Base-by-base conservation (phyloP, 495 filamentous ascomycete genomes). In the Neurospora africana region DNA sequence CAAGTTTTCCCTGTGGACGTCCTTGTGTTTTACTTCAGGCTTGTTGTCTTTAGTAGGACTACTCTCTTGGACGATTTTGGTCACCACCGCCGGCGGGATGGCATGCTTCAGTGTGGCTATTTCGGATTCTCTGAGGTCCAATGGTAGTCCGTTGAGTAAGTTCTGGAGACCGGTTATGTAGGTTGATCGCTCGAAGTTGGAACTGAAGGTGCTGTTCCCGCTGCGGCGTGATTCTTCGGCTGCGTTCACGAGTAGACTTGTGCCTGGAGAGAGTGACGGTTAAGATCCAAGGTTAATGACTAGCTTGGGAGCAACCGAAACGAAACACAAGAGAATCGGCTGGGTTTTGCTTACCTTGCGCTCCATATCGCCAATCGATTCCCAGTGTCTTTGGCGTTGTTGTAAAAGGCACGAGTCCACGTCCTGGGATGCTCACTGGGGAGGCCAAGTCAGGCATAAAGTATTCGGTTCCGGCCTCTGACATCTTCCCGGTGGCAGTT, bases 91-190 rank as follows among this genome's bases (percentile, higher is more conserved):
- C 3, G n/a, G 44, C 15, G 88, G 88, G 21, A 89, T 75, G 4
- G 86, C 80, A 36, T 75, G 78, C 1, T 78, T 82, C 6, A 91
- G 78, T 41, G 82, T 80, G 36, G 82, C 68, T 39, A 78, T 71
- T 69, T 89, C 86, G 44, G 83, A 79, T 0, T 77, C 74, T 5
- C 83, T 87, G 15, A 94, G 77, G 71, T 91, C 83, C 0, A 76
- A 68, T 0, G 92, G 91, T 0, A 94, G 83, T 0, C 87, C 91
- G 68, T 86, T 85, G 3, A 93, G 85, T 4, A 93, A 82, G 76
- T 92, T 92, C 8, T 86, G 82, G 8, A 92, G 70, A 53, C 89
- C 87, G 75, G 89, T 86, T 33, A 94, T 82, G 77, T 92, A 93
- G 1, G 92, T 83, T 21, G 87, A 85, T n/a, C 91, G 85, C 53